phyloP scores from a whole-genome alignment of 371 early-diverging fungal species.

The Haplosporangium sp. region DNA sequence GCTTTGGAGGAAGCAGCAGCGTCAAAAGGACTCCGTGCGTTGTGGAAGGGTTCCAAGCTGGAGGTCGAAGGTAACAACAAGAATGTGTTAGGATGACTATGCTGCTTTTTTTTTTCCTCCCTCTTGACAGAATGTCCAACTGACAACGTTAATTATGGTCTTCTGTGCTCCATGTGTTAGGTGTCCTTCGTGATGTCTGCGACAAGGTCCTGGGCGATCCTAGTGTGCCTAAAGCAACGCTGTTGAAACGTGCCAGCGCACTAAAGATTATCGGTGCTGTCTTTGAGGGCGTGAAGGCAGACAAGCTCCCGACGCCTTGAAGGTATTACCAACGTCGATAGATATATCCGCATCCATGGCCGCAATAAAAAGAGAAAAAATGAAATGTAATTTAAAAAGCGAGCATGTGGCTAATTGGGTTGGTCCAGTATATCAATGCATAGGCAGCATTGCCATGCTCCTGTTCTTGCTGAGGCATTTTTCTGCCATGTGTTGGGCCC shows the following conservation, averaged over 20 bases:
- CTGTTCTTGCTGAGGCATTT: too few species aligned
- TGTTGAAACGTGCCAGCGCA: slow-evolving; percentile 73
- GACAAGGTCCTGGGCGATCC: slow-evolving; percentile 82
- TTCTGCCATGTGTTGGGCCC: neutral
- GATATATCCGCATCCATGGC: neutral
- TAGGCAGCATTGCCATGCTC: too few species aligned
- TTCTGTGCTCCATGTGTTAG: slow-evolving; percentile 8
- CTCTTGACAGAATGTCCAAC: neutral
- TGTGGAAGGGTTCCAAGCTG: slow-evolving; percentile 94
- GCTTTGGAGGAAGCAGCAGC: slow-evolving; percentile 80
- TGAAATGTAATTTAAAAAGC: too few species aligned
- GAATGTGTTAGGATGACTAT: neutral
- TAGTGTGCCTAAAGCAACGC: slow-evolving; percentile 60
- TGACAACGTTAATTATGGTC: neutral
- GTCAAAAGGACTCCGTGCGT: slow-evolving; percentile 84
- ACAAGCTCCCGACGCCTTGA: slow-evolving; percentile 43
- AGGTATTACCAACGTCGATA: neutral
- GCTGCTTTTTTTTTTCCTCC: neutral
- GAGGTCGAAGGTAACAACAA: slow-evolving; percentile 80
- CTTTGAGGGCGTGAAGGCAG: slow-evolving; percentile 68
- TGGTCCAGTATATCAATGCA: too few species aligned
- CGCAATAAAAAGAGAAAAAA: neutral
- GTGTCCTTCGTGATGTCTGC: slow-evolving; percentile 92
- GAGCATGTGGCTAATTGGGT: too few species aligned
- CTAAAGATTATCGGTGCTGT: slow-evolving; percentile 80